Percentiles rank a stretch among this genome's conserved stretches.
Evolutionary conservation across 345 rosid species (phyloP).

Genomic region (Geranium brycei): DNA sequence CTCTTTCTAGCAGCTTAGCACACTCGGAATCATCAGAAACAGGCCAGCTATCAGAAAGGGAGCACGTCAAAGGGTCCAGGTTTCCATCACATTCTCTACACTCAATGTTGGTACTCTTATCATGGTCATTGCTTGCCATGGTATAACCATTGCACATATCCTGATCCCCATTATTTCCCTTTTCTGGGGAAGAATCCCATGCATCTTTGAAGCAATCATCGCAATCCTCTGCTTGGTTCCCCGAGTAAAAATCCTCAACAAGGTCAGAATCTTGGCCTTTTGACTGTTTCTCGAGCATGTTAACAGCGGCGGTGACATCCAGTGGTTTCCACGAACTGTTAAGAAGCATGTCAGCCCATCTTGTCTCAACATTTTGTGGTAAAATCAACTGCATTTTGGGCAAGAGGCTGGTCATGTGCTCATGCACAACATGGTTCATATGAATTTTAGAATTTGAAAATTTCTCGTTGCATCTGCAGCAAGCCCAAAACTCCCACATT

Average conservation of each 20-base stretch:
- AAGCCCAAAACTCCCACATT: constrained; percentile 73
- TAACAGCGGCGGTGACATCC: constrained; percentile 51
- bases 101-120: constrained; percentile 15
- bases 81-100: constrained; percentile 30
- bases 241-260: constrained; percentile 24
- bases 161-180: constrained; percentile 32
- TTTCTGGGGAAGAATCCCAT: constrained; percentile 64
- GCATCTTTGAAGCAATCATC: constrained; percentile 70
- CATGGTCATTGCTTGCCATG: constrained; percentile 19
- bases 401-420: constrained; percentile 61
- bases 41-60: constrained; percentile 54
- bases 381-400: constrained; percentile 64
- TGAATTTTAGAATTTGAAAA: constrained; percentile 52
- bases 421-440: constrained; percentile 67
- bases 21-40: constrained; percentile 59
- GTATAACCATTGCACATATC: constrained; percentile 27
- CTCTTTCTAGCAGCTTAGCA: constrained; percentile 64
- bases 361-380: constrained; percentile 56
- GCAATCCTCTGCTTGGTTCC: constrained; percentile 31
- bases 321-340: constrained; percentile 74
- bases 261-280: constrained; percentile 30
- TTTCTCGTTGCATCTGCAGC: constrained; percentile 55
- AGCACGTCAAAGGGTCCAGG: constrained; percentile 20
- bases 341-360: constrained; percentile 64
- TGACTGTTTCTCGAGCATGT: constrained; percentile 40